Percentiles rank a stretch among this genome's conserved stretches.
phyloP scores from a whole-genome alignment of 1,284 basidiomycete species.

The Takashimella tepidaria region DNA sequence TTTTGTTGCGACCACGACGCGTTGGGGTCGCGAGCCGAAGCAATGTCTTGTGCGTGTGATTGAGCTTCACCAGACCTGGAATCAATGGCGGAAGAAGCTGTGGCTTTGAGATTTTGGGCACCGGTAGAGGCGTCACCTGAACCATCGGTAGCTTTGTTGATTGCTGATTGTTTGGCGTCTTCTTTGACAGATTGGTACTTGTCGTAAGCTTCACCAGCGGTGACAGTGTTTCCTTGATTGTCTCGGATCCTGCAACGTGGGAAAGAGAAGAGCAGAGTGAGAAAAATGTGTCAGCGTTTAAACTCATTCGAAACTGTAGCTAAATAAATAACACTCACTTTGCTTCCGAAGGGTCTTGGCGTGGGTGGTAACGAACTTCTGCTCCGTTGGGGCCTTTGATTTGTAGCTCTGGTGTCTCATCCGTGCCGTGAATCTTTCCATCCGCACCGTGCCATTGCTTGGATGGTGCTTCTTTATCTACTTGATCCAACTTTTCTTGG shows the following conservation, averaged over 20 bases:
- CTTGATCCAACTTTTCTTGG: conserved; percentile 58
- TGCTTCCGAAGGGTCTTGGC: conserved; percentile 38
- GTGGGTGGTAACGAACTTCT: conserved; percentile 49
- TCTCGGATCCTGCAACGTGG: conserved; percentile 43
- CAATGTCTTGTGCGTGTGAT: conserved; percentile 53
- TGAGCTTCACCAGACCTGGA: conserved; percentile 19
- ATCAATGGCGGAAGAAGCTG: neutral
- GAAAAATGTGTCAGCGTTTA: neutral
- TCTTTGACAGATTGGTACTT: conserved; percentile 44
- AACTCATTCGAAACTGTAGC: conserved; percentile 2
- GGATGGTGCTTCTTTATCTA: conserved; percentile 65
- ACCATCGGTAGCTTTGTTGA: conserved; percentile 21
- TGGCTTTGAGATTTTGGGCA: conserved; percentile 49
- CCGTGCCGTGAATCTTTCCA: conserved; percentile 47
- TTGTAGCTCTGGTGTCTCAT: conserved; percentile 44
- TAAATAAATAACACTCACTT: conserved; percentile 18
- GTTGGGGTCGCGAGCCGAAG: conserved; percentile 48
- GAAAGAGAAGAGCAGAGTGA: too few relatives aligned
- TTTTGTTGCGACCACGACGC: conserved; percentile 37
- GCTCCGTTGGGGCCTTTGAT: conserved; percentile 42
- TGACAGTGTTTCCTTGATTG: conserved; percentile 38
- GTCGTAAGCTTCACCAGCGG: conserved; percentile 39
- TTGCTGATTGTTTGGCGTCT: conserved; percentile 32
- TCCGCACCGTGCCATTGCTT: conserved; percentile 54
- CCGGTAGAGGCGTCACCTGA: conserved; percentile 43